Base-by-base conservation (phyloP, 495 filamentous ascomycete genomes). In the Penicillium nucicola region DNA sequence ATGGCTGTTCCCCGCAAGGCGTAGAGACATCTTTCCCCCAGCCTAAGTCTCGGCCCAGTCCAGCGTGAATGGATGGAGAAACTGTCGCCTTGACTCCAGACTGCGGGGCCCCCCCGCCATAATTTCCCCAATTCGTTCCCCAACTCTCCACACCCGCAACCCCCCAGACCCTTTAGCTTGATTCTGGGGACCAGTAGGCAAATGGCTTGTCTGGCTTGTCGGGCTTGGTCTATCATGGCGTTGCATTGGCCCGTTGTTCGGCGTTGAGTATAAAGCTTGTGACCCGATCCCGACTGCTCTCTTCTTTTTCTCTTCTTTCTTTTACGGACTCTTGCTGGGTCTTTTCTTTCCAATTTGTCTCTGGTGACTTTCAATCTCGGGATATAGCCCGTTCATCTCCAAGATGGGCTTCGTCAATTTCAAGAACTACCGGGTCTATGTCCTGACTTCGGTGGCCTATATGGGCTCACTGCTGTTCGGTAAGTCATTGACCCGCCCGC, bases 361-460 rank as follows among this genome's bases (percentile, higher is more conserved):
- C 15, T 33, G 7, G 9, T n/a, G 28, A 35, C 2, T 34, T 12
- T n/a, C 5, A 28, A 28, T 19, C 25, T 9, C 15, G 22, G 25
- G 7, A 19, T 22, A 35, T 13, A 8, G 7, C 10, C 22, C 15
- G 38, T 19, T 49, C 18, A 28, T 15, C 38, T 42, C 35, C 56
- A 54, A 43, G 19, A 64, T 64, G 58, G 55, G 33, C 58, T 74
- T 58, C 71, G 35, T 48, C 36, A 40, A 48, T 15, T 40, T 79
- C 55, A 74, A 78, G 63, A 78, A 81, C 55, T 75, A 77, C 42
- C 64, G 77, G 23, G 75, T 80, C 22, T 81, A 81, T 56, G 57
- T 81, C 43, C 73, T 81, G 49, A 79, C 78, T 5, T 59, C 66
- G 41, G 77, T 78, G 49, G 77, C 77, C 60, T 80, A 80, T 52